Base-by-base conservation (phyloP, 345 rosid genomes). In the Bruguiera sexangula region DNA sequence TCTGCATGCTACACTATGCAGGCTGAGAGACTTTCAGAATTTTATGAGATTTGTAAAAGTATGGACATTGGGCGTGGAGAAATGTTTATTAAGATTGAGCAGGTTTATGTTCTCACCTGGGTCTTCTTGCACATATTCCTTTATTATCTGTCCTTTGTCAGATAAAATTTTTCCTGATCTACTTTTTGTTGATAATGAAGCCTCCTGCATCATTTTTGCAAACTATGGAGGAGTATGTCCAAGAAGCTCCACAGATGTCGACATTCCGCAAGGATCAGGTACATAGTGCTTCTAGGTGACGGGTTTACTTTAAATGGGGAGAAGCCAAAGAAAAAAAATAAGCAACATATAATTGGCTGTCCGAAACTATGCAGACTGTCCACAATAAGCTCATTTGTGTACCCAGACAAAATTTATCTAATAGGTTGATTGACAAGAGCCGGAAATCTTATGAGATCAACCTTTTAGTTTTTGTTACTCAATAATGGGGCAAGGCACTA, bases 191-290 rank as follows among this genome's bases (percentile, higher is more conserved):
- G 24, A 54, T 66, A 60, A 77, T 72, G 64, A 75, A 92, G 97
- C 97, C 98, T 68, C 97, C 96, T 39, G 79, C 86, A 55, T 95
- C 99, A 53, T 92, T 95, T 79, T 85, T 92, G 58, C 99, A 88
- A 95, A 87, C 96, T 61, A 95, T 95, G 99, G 99, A 95, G 85
- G 99, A 95, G 64, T 95, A 92, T 77, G 92, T 90, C 50, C 85
- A 73, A 75, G 99, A 95, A 32, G 96, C 96, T 74, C 96, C 98
- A 69, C 77, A 85, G 65, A 60, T 66, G 74, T 85, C 87, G 63
- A 78, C 82, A 29, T 69, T 66, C 70, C 85, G 78, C 70, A 95
- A 92, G 75, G 95, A 84, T 69, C 95, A 85, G 99, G 99, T 95
- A 82, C 27, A 15, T 8, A 16, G 52, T 30, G 27, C 50, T 52